Evolutionary conservation across 1,139 yeast genomes (phyloP).

Genomic region (Yamadazyma triangularis): DNA sequence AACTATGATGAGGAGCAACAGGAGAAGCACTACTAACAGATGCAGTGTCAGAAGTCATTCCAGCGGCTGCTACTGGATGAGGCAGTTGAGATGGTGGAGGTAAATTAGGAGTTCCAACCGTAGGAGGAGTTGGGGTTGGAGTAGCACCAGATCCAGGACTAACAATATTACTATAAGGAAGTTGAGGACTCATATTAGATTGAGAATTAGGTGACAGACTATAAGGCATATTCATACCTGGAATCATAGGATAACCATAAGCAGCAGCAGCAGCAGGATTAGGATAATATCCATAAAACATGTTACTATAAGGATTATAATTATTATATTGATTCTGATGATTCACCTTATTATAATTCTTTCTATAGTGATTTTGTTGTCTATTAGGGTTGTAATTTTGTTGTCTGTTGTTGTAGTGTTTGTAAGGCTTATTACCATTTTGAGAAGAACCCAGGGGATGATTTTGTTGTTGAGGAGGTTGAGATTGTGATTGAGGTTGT

Average conservation of each 20-base stretch:
- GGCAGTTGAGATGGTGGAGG: background rate
- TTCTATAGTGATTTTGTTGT: constrained; percentile 5
- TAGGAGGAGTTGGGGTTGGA: constrained; percentile 3
- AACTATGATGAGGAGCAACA: constrained; percentile 9
- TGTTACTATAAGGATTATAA: constrained; percentile 11
- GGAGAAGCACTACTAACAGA: constrained; percentile 6
- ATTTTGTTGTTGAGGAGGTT: constrained; percentile 1
- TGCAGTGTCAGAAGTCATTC: constrained; percentile 2
- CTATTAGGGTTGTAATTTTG: constrained; percentile 4
- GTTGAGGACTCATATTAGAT: constrained; percentile 6
- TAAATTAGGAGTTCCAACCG: constrained; percentile 3
- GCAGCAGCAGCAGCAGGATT: constrained; percentile 8
- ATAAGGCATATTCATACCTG: constrained; percentile 8
- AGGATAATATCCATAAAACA: constrained; percentile 19
- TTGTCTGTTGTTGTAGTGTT: constrained; percentile 2
- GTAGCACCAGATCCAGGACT: background rate
- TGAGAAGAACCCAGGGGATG: constrained; percentile 1
- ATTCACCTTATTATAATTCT: constrained; percentile 5
- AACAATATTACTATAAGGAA: constrained; percentile 8
- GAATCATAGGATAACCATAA: constrained; percentile 13
- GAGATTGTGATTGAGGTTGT: constrained; percentile 1
- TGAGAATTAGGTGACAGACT: constrained; percentile 9
- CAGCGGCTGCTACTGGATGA: too few species aligned
- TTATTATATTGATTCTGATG: constrained; percentile 10
- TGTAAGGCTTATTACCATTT: constrained; percentile 2